Evolutionary conservation across 805 yeast genomes (phyloP).

Genomic region (Wickerhamomyces hampshirensis): DNA sequence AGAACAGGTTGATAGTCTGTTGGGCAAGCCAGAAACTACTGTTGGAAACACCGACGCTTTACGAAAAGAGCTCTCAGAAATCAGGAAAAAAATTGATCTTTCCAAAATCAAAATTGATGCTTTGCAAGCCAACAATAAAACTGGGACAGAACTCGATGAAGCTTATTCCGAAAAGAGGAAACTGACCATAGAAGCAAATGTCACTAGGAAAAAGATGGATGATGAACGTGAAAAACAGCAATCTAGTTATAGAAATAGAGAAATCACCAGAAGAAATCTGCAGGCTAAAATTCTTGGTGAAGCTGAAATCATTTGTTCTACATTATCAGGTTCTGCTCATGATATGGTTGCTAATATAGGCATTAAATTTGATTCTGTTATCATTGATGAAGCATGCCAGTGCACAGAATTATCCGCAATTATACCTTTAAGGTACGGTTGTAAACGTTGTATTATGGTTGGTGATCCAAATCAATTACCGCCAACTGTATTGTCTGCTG

Average conservation of each 20-base stretch:
- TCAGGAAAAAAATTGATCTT: slow-evolving; percentile 13
- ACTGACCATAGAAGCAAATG: slow-evolving; percentile 57
- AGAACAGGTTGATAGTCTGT: slow-evolving; percentile 63
- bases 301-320: slow-evolving; percentile 86
- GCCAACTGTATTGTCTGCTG: slow-evolving; percentile 89
- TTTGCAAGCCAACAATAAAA: slow-evolving; percentile 21
- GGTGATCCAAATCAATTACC: slow-evolving; percentile 99
- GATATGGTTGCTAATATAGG: slow-evolving; percentile 73
- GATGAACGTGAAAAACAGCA: slow-evolving; percentile 71
- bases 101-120: slow-evolving; percentile 24
- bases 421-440: slow-evolving; percentile 89
- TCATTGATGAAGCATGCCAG: slow-evolving; percentile 97
- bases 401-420: slow-evolving; percentile 90
- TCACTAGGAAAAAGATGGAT: slow-evolving; percentile 69
- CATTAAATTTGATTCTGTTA: slow-evolving; percentile 80
- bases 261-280: slow-evolving; percentile 66
- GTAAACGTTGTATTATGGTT: slow-evolving; percentile 88
- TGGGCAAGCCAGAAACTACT: slow-evolving; percentile 15
- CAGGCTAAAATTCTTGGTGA: slow-evolving; percentile 68
- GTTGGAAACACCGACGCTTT: slow-evolving; percentile 43
- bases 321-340: slow-evolving; percentile 93
- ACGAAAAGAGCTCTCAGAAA: slow-evolving; percentile 38
- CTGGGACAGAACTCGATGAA: slow-evolving; percentile 43
- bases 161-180: slow-evolving; percentile 49
- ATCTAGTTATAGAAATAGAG: slow-evolving; percentile 67